Evolutionary conservation across 768 basidiomycete genomes (phyloP).

Genomic region (Aureoboletus auriporus): DNA sequence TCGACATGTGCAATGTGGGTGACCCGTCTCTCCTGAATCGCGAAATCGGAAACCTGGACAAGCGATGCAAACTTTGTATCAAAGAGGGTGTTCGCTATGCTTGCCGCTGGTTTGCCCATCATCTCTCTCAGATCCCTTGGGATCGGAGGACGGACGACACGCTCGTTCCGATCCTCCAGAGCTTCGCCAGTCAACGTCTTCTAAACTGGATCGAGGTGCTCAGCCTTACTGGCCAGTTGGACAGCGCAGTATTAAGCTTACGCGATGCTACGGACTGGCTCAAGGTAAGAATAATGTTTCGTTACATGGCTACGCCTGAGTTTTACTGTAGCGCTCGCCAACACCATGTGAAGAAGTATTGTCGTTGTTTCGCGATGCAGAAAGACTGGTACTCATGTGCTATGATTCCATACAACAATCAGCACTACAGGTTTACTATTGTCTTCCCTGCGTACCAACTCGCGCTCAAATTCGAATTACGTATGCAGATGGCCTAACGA

Average conservation of each 20-base stretch:
- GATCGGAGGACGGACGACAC: neutral
- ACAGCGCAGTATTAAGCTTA: conserved; percentile 12
- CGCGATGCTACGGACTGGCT: conserved; percentile 11
- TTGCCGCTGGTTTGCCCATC: conserved; percentile 18
- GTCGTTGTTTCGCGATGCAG: conserved; percentile 12
- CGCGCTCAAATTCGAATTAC: conserved; percentile 6
- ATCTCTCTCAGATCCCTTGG: conserved; percentile 11
- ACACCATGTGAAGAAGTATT: conserved; percentile 7
- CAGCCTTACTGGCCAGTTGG: conserved; percentile 15
- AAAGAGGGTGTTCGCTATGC: conserved; percentile 16
- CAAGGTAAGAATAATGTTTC: conserved; percentile 2
- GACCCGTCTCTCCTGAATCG: conserved; percentile 10
- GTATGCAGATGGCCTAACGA: conserved; percentile 7
- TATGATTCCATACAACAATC: conserved; percentile 17
- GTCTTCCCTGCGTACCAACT: conserved; percentile 10
- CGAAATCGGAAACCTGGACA: conserved; percentile 11
- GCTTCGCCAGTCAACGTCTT: conserved; percentile 6
- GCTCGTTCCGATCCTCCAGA: conserved; percentile 8
- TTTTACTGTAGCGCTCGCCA: conserved; percentile 5
- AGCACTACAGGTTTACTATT: conserved; percentile 15
- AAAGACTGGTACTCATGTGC: conserved; percentile 16
- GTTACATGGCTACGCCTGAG: neutral
- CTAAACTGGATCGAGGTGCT: conserved; percentile 20
- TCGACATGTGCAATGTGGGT: conserved; percentile 12
- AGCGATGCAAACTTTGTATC: conserved; percentile 9